Evolutionary conservation across 2,329 filamentous ascomycete species (phyloP).

Genomic region (Fusarium goolgardi): DNA sequence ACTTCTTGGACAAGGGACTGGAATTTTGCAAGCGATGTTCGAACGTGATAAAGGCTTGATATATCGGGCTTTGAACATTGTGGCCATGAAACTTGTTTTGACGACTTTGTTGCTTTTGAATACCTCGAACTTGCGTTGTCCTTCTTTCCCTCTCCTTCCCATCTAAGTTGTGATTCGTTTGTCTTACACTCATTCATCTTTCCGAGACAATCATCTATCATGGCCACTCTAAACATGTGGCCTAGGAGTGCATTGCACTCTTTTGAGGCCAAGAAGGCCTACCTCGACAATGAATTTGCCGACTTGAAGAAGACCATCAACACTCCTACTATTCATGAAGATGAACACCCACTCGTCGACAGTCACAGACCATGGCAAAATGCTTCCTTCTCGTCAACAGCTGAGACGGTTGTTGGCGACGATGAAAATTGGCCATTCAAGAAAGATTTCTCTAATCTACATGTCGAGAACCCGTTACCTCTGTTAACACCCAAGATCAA

Average conservation of each 20-base stretch:
- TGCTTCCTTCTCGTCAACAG: slow-evolving; percentile 20
- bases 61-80: background rate
- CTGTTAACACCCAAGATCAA: background rate
- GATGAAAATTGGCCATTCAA: background rate
- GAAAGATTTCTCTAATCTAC: slow-evolving; percentile 4
- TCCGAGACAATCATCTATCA: background rate
- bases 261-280: background rate
- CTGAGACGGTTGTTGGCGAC: slow-evolving; percentile 17
- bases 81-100: background rate
- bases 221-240: background rate
- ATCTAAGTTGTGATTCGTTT: background rate
- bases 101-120: background rate
- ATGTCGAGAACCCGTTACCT: slow-evolving; percentile 1
- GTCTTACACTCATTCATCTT: background rate
- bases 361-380: slow-evolving; percentile 8
- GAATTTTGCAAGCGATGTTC: slow-evolving; percentile 1
- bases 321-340: background rate
- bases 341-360: background rate
- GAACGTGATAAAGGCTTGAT: background rate
- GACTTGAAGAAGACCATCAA: background rate
- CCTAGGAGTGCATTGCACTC: background rate
- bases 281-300: background rate
- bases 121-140: background rate
- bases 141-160: background rate
- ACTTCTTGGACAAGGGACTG: background rate